Evolutionary conservation across 2,329 filamentous ascomycete species (phyloP).

Genomic region (Gnomoniopsis smithogilvyi): DNA sequence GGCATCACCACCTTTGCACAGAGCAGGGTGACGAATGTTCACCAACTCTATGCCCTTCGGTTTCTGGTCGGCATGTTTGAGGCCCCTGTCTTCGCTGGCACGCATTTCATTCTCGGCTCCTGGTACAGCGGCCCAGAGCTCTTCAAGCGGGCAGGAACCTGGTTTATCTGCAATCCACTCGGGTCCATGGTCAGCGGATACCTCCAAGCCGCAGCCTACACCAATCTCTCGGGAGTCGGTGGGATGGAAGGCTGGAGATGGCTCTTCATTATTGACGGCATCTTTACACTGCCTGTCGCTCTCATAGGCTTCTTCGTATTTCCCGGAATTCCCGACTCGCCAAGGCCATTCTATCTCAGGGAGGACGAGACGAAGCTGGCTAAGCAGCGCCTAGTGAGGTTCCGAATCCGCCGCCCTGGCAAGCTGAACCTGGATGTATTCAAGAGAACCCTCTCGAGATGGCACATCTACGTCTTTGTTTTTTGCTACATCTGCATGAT

Average conservation of each 20-base stretch:
- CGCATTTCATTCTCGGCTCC: conserved; percentile 29
- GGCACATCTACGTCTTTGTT: conserved; percentile 50
- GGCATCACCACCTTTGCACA: conserved; percentile 30
- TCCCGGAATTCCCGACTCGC: conserved; percentile 37
- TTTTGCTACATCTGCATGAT: conserved; percentile 47
- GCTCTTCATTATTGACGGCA: conserved; percentile 58
- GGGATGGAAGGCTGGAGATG: conserved; percentile 50
- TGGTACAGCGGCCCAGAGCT: conserved; percentile 27
- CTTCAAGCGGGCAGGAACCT: conserved; percentile 28
- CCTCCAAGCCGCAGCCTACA: conserved; percentile 52
- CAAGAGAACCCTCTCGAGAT: conserved; percentile 41
- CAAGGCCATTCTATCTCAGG: conserved; percentile 33
- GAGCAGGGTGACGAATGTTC: conserved; percentile 26
- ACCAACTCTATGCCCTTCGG: conserved; percentile 29
- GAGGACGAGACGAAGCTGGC: conserved; percentile 33
- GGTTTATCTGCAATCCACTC: conserved; percentile 27
- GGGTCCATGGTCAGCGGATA: conserved; percentile 31
- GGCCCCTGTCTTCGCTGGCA: conserved; percentile 30
- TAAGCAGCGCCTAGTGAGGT: conserved; percentile 29
- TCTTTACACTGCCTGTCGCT: conserved; percentile 54
- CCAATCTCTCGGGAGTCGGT: conserved; percentile 44
- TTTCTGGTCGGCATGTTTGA: conserved; percentile 31
- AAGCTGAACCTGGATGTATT: conserved; percentile 40
- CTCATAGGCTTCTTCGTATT: conserved; percentile 46
- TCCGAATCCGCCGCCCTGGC: conserved; percentile 33